Evolutionary conservation across 2,329 filamentous ascomycete genomes (phyloP).

Genomic region (Penicillium sp.): DNA sequence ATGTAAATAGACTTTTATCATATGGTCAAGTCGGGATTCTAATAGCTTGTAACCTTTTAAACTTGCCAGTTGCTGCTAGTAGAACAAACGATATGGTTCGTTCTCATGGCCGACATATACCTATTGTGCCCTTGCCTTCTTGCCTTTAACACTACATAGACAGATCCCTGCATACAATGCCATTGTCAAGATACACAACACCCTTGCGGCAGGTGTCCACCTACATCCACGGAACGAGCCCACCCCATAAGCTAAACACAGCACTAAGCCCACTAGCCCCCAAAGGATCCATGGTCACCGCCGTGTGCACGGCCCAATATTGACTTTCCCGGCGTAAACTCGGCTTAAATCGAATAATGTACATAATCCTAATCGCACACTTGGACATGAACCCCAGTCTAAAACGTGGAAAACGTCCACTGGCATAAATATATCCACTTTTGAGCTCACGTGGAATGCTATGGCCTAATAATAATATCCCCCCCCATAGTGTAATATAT

Average conservation of each 20-base stretch:
- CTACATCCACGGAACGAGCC: not conserved
- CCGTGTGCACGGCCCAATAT: slow-evolving; percentile 2
- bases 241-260: not conserved
- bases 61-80: not conserved
- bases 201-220: not conserved
- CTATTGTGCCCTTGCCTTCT: not conserved
- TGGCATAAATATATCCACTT: not conserved
- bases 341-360: not conserved
- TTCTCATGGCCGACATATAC: not conserved
- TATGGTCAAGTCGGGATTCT: too few relatives aligned
- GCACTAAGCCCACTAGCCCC: not conserved
- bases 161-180: not conserved
- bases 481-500: not conserved
- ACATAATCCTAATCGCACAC: not conserved
- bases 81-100: not conserved
- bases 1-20: too few relatives aligned
- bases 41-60: not conserved
- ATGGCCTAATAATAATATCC: not conserved
- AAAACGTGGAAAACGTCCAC: not conserved
- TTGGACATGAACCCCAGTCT: not conserved
- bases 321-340: not conserved
- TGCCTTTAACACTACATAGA: not conserved
- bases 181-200: not conserved
- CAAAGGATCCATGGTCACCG: not conserved
- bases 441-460: not conserved